Base-by-base conservation (phyloP, 192 early-diverging fungal genomes). In the Coemansia sp. region DNA sequence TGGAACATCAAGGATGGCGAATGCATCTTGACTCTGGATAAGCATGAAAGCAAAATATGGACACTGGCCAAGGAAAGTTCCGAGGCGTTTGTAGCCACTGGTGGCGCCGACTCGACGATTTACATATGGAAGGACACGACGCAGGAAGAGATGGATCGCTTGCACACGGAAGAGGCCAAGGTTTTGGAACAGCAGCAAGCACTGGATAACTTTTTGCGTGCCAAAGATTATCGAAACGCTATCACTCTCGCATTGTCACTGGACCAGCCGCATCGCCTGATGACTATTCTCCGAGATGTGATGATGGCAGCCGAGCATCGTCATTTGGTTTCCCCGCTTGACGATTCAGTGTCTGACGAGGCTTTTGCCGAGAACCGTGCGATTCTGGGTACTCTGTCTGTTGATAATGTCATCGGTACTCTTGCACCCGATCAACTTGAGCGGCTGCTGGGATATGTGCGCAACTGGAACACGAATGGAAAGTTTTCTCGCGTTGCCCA, bases 1-100 rank as follows among this genome's bases (percentile, higher is more conserved):
- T 99, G 97, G 97, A 96, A 89, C 23, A 92, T 96, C 69, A 91
- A 92, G 54, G 89, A 85, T 19, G 89, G 89, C 45, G 92, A 94
- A 66, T 99, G 97, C 76, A 91, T 92, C 11, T 71, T 79, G 4
- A 99, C 96, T 7, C 76, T 97, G 25, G 97, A 99, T 74, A 90
- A 91, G 54, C 95, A 97, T 68, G 93, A 95, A 22, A 94, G 95
- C 74, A 94, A 94, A 75, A 87, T 98, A 20, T 99, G 97, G 97
- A 89, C 92, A 0, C 74, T 98, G 56, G 85, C 92, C 38, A 86
- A 92, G 43, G 83, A 87, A 49, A 90, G 89, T 43, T 71, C 66
- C 15, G 86, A 90, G 68, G 82, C 75, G 25, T 74, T 86, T 57
- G 74, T 98, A 22, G 89, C 90, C n/a, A 89, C 97, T 20, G 97